Evolutionary conservation across 139 green algal genomes (phyloP).

Genomic region (Bryopsis sp.): DNA sequence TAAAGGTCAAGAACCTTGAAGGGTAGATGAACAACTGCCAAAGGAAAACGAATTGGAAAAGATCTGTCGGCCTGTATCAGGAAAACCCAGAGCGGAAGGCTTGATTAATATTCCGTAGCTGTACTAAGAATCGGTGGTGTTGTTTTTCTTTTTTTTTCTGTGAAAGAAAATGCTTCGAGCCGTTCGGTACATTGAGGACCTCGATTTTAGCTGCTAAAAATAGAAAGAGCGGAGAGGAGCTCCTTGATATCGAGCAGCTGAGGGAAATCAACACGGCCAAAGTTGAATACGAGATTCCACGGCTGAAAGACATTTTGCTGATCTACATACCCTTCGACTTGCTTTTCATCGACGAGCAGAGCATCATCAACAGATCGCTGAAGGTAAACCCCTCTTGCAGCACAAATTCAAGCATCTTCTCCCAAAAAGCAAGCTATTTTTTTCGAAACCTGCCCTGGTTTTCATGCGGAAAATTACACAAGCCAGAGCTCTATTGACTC

Average conservation of each 20-base stretch:
- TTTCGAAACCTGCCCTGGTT: too few species aligned
- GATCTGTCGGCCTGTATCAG: neutral
- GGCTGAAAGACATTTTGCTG: conserved; percentile 41
- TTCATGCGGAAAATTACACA: too few species aligned
- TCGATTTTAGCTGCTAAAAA: conserved; percentile 30
- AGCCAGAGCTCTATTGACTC: too few species aligned
- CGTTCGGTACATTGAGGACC: conserved; percentile 44
- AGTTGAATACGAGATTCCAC: neutral
- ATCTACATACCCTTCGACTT: conserved; percentile 78
- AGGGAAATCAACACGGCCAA: neutral
- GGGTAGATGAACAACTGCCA: too few species aligned
- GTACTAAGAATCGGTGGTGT: neutral
- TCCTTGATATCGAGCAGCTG: conserved; percentile 19
- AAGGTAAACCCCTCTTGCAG: too few species aligned
- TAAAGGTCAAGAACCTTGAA: too few species aligned
- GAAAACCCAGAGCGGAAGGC: neutral
- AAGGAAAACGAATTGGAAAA: too few species aligned
- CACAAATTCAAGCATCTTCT: too few species aligned
- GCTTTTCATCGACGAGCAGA: conserved; percentile 45
- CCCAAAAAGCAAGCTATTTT: neutral
- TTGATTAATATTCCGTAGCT: too few species aligned
- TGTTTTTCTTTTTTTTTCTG: too few species aligned
- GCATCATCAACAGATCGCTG: conserved; percentile 31
- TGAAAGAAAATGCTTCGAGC: conserved; percentile 39
- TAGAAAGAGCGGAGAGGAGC: neutral